phyloP scores from a whole-genome alignment of 2,329 filamentous ascomycete genomes.

The Aspergillus sp. region DNA sequence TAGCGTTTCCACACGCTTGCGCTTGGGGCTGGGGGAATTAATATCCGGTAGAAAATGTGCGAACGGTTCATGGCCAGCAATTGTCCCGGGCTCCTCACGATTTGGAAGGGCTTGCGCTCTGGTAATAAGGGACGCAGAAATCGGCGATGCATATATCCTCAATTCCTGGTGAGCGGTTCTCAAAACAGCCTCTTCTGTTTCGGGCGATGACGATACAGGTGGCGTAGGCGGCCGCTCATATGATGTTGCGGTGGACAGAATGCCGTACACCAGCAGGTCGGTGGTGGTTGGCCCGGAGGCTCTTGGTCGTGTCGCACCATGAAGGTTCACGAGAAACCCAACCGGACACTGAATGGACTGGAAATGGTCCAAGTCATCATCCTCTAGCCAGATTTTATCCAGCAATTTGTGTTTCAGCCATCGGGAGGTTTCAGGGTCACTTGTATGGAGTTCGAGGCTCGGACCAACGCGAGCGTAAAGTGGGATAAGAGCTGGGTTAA shows the following conservation, averaged over 20 bases:
- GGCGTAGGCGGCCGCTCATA: slow-evolving; percentile 35
- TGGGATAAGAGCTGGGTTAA: slow-evolving; percentile 42
- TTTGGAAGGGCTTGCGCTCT: slow-evolving; percentile 36
- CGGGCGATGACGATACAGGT: slow-evolving; percentile 34
- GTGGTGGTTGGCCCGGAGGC: slow-evolving; percentile 25
- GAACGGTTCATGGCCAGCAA: slow-evolving; percentile 16
- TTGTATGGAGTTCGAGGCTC: slow-evolving; percentile 40
- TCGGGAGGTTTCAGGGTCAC: slow-evolving; percentile 31
- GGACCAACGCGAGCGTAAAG: slow-evolving; percentile 41
- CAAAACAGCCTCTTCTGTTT: slow-evolving; percentile 12
- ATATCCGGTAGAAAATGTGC: slow-evolving; percentile 41
- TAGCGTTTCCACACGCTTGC: slow-evolving; percentile 43
- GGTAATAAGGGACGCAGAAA: slow-evolving; percentile 34
- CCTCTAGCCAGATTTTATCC: slow-evolving; percentile 34
- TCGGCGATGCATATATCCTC: slow-evolving; percentile 37
- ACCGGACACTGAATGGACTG: slow-evolving; percentile 39
- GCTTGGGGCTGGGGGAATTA: slow-evolving; percentile 42
- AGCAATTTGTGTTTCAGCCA: slow-evolving; percentile 42
- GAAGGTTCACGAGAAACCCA: slow-evolving; percentile 37
- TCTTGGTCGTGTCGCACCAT: slow-evolving; percentile 19
- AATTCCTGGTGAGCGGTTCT: slow-evolving; percentile 27
- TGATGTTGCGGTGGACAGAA: slow-evolving; percentile 31
- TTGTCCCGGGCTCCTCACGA: slow-evolving; percentile 25
- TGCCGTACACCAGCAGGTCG: slow-evolving; percentile 41
- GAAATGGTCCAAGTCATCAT: slow-evolving; percentile 29